Base-by-base conservation (phyloP, 352 stramenopile species). In the Blastocystis sp. region DNA sequence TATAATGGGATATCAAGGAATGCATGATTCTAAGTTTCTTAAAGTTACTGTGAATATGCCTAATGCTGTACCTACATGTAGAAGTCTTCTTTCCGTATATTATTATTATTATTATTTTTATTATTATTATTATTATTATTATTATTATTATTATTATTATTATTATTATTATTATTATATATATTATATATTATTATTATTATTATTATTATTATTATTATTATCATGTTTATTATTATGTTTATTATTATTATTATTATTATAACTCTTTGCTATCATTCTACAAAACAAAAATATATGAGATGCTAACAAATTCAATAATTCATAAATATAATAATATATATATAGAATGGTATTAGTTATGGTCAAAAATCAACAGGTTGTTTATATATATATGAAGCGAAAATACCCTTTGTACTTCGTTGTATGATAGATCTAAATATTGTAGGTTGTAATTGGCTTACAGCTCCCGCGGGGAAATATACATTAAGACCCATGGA, bases 351-450 rank as follows among this genome's bases (percentile, higher is more conserved):
- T 11, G 34, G 33, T 6, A 21, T 21, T 16, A 7, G 3, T 24
- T 27, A 23, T 27, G 18, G 11, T 23, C 28, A n/a, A 16, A 7
- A 30, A 49, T 42, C 27, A 46, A 70, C 25, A 1, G 4, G 13
- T 5, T 18, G 4, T 16, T 24, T 16, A 30, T 77, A 86, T 66
- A 94, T 81, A 6, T 99, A 91, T 76, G 91, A 99, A 72, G 92
- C 79, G 68, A 98, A 99, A 73, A 85, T 96, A 30, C 89, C 88
- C 4, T 98, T 94, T 77, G 83, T 97, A 10, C 74, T 99, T 62
- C 82, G 91, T 6, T 99, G 93, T 73, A 95, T 99, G 86, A 94
- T 99, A 69, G 91, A 99, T 70, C 73, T 84, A 40, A 77, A 91
- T 24, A 93, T 99, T 58, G 77, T 74, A 2, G 91, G 91, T 21